Percentiles rank a stretch among this genome's conserved stretches.
Conservation (phyloP, 164 flowering plant species). For the Brasenia schreberi region DNA sequence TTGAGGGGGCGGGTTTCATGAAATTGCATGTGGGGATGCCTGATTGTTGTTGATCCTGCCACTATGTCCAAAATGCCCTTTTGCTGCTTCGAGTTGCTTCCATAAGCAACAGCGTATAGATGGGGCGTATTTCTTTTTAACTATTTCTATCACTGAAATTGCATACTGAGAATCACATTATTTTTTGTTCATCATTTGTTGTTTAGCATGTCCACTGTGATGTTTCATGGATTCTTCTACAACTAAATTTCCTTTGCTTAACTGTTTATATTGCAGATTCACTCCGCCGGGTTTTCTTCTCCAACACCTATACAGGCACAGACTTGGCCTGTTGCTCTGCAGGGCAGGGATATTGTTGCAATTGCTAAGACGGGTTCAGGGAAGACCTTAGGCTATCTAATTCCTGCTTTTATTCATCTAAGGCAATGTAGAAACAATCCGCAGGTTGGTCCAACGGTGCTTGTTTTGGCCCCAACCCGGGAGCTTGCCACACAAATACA, state of each 20-base stretch:
- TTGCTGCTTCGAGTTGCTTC: conserved; percentile 95
- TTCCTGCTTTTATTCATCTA: conserved; percentile 75
- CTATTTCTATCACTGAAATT: conserved; percentile 3
- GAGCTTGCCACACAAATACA: conserved; percentile 96
- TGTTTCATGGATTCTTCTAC: neutral
- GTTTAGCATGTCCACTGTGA: neutral
- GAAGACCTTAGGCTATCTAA: conserved; percentile 85
- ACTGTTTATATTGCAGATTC: conserved; percentile 32
- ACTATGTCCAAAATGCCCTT: conserved; percentile 56
- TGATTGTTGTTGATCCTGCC: conserved; percentile 45
- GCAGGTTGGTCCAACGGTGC: conserved; percentile 69
- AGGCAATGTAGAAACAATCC: conserved; percentile 50
- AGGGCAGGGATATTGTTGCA: conserved; percentile 71
- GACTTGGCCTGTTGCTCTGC: conserved; percentile 91
- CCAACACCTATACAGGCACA: conserved; percentile 98
- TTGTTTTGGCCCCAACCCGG: conserved; percentile 85
- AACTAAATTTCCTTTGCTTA: neutral
- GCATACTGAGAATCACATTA: neutral
- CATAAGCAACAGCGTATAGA: conserved; percentile 75
- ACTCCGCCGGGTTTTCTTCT: conserved; percentile 66
- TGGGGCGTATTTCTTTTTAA: conserved; percentile 21
- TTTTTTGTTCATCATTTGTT: neutral
- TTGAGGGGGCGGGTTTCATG: conserved; percentile 51
- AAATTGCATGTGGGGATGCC: conserved; percentile 46
- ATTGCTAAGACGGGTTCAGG: conserved; percentile 94